phyloP scores from a whole-genome alignment of 208 protist genomes.

The Trypanosoma boissoni region DNA sequence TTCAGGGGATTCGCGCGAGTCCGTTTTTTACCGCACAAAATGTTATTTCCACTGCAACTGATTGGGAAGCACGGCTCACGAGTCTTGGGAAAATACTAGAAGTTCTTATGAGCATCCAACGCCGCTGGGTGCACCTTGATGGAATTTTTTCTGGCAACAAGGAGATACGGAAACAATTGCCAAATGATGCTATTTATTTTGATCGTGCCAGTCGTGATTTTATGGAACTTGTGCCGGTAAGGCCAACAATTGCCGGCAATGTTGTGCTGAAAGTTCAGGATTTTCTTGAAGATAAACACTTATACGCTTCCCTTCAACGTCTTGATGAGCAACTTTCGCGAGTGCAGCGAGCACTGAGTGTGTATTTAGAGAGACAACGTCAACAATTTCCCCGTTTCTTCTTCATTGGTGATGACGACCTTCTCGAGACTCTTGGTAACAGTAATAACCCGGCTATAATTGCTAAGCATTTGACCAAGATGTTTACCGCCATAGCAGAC shows the following conservation, averaged over 20 bases:
- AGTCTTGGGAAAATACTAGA: slow-evolving; percentile 91
- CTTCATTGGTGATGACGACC: slow-evolving; percentile 99
- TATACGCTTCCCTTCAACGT: slow-evolving; percentile 90
- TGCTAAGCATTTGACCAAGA: slow-evolving; percentile 98
- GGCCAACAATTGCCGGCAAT: slow-evolving; percentile 37
- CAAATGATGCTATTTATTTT: slow-evolving; percentile 94
- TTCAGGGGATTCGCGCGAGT: slow-evolving; percentile 94
- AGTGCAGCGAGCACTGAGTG: slow-evolving; percentile 96
- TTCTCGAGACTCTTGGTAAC: slow-evolving; percentile 99
- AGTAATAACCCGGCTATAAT: slow-evolving; percentile 92
- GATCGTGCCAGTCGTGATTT: slow-evolving; percentile 93
- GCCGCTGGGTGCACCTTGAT: slow-evolving; percentile 98
- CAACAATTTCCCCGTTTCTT: slow-evolving; percentile 98
- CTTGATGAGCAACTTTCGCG: slow-evolving; percentile 88
- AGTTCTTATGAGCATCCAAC: slow-evolving; percentile 94
- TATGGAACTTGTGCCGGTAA: slow-evolving; percentile 89
- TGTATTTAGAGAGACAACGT: slow-evolving; percentile 98
- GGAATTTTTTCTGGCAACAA: slow-evolving; percentile 94
- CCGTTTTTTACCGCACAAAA: slow-evolving; percentile 93
- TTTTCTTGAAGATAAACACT: slow-evolving; percentile 93
- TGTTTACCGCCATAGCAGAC: slow-evolving; percentile 98
- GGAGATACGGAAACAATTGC: slow-evolving; percentile 96
- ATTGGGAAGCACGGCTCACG: slow-evolving; percentile 94
- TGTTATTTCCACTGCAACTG: slow-evolving; percentile 55
- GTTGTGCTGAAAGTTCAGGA: slow-evolving; percentile 64